A percentile compares a stretch with the other conserved stretches of the same genome.
Evolutionary conservation across 345 rosid species (phyloP).

Genomic region (Bruguiera gymnorhiza): DNA sequence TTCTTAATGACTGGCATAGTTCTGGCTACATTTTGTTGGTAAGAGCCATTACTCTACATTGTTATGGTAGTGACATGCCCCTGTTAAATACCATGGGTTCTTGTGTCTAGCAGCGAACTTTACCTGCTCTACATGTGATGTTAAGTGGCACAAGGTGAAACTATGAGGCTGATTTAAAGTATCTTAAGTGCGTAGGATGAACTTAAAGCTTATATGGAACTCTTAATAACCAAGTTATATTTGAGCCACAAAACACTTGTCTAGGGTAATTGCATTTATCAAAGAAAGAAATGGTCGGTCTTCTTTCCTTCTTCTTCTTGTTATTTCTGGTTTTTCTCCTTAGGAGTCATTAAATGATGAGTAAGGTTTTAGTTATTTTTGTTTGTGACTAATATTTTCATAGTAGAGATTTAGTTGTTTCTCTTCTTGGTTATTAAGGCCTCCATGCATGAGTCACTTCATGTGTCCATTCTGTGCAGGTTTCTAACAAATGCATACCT

Average conservation of each 20-base stretch:
- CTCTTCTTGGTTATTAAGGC: neutral
- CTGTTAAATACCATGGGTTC: neutral
- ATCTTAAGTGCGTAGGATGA: neutral
- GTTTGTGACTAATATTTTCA: neutral
- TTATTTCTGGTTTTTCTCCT: no score
- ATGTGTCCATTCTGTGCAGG: conserved; percentile 44
- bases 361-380: neutral
- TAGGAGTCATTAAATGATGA: no score
- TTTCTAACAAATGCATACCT: conserved; percentile 89
- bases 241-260: no score
- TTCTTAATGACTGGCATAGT: conserved; percentile 68
- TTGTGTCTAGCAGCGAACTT: neutral
- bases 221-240: no score
- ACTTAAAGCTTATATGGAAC: no score
- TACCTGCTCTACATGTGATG: neutral
- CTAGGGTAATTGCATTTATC: neutral
- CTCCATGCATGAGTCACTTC: conserved; percentile 1
- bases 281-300: neutral
- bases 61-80: neutral
- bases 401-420: neutral
- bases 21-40: conserved; percentile 91
- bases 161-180: neutral
- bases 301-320: no score
- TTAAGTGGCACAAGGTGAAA: neutral
- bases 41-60: conserved; percentile 30